Conservation (phyloP, 345 rosid genomes). For the Camelina laxa region DNA sequence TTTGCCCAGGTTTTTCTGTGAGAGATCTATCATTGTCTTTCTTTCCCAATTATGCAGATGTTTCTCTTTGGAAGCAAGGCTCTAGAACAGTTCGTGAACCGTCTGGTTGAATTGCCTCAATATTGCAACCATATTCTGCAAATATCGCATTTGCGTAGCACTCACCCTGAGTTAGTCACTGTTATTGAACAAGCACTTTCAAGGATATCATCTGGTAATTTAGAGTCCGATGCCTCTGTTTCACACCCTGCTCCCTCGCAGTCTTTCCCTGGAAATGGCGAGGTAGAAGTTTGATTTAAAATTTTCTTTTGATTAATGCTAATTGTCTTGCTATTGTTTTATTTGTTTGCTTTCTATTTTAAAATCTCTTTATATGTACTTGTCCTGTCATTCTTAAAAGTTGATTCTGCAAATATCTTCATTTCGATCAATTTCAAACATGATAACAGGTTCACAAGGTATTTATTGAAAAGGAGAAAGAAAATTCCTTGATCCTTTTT, state of each 20-base stretch:
- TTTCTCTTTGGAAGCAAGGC: conserved; percentile 96
- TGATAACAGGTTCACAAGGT: background rate
- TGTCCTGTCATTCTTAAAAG: background rate
- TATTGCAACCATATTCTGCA: conserved; percentile 98
- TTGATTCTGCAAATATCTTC: background rate
- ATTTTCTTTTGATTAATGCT: conserved; percentile 1
- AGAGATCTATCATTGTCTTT: conserved; percentile 24
- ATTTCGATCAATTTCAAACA: background rate
- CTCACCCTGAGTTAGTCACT: conserved; percentile 84
- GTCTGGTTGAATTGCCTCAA: conserved; percentile 96
- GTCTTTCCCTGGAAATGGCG: conserved; percentile 58
- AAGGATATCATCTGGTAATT: conserved; percentile 80
- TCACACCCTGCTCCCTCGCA: conserved; percentile 59
- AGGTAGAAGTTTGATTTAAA: conserved; percentile 52
- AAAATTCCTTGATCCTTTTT: background rate
- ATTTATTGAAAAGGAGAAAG: conserved; percentile 5
- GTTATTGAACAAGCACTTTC: conserved; percentile 87
- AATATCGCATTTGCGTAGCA: conserved; percentile 88
- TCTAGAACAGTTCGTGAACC: conserved; percentile 94
- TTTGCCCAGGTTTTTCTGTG: background rate
- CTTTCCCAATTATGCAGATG: conserved; percentile 62
- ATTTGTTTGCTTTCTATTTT: background rate
- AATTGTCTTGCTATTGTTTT: background rate
- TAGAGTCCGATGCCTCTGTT: conserved; percentile 65
- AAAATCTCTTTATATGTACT: background rate